phyloP scores from a whole-genome alignment of 805 yeast genomes.

The Candida xiaguanensis region DNA sequence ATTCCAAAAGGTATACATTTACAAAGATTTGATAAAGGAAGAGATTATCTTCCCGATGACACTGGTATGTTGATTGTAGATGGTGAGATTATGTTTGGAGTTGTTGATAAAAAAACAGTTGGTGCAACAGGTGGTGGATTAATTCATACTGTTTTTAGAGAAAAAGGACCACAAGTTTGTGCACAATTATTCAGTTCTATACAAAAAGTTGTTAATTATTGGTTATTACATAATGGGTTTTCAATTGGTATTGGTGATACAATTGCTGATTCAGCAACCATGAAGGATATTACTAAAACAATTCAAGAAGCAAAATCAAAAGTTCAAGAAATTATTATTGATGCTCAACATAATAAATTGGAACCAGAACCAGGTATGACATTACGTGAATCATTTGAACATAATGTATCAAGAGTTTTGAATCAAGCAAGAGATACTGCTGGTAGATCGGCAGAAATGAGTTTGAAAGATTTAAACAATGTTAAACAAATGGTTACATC shows the following conservation, averaged over 20 bases:
- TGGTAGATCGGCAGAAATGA: constrained; percentile 97
- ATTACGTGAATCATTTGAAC: constrained; percentile 95
- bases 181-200: constrained; percentile 87
- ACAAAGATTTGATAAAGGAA: constrained; percentile 89
- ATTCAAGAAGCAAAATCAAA: constrained; percentile 89
- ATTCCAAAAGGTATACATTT: constrained; percentile 95
- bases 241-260: constrained; percentile 99
- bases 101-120: constrained; percentile 95
- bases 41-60: constrained; percentile 80
- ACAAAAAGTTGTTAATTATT: constrained; percentile 92
- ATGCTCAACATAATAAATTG: constrained; percentile 83
- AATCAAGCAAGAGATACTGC: constrained; percentile 99
- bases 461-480: constrained; percentile 88
- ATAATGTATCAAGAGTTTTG: constrained; percentile 88
- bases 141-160: constrained; percentile 95
- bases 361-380: constrained; percentile 99
- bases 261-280: constrained; percentile 95
- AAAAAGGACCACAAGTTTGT: constrained; percentile 89
- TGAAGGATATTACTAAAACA: constrained; percentile 89
- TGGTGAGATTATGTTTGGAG: constrained; percentile 97
- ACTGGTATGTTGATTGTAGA: constrained; percentile 93
- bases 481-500: constrained; percentile 99
- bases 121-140: constrained; percentile 99
- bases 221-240: constrained; percentile 96
- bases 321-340: constrained; percentile 89